Percentiles rank a stretch among this genome's conserved stretches.
These are phyloP conservation scores for Penicillium angulare DNA, from an alignment of 495 filamentous ascomycete species.

Conservation along the genomic window DNA sequence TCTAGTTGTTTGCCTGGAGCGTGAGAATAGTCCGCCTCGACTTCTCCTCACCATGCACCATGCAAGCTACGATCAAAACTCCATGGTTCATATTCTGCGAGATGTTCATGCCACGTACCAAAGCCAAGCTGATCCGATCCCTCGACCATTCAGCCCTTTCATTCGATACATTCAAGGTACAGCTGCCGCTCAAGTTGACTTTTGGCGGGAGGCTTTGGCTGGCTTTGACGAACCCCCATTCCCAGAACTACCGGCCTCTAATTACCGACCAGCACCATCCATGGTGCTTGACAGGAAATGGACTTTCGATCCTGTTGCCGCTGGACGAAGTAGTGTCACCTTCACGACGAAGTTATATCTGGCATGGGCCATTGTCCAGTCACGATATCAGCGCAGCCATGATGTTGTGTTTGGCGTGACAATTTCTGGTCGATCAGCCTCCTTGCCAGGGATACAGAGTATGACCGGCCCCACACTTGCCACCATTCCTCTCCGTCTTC, in stretches of 20 bases:
- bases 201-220: not conserved
- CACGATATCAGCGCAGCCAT: not conserved
- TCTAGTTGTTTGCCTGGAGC: not conserved
- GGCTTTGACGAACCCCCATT: not conserved
- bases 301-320: not conserved
- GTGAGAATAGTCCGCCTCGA: not conserved
- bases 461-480: not conserved
- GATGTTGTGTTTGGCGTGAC: not conserved
- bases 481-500: not conserved
- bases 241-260: not conserved
- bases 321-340: not conserved
- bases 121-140: not conserved
- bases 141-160: not conserved
- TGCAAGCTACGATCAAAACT: not conserved
- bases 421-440: not conserved
- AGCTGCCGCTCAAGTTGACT: not conserved
- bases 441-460: not conserved
- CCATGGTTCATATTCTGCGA: not conserved
- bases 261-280: not conserved
- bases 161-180: not conserved
- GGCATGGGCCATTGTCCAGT: not conserved
- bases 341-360: not conserved
- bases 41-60: not conserved
- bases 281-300: too few species aligned
- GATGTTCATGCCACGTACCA: not conserved